Evolutionary conservation across 2,329 filamentous ascomycete species (phyloP), one percentile per base, ranked within the genome.

Genomic region (Hymenoscyphus occultus): DNA sequence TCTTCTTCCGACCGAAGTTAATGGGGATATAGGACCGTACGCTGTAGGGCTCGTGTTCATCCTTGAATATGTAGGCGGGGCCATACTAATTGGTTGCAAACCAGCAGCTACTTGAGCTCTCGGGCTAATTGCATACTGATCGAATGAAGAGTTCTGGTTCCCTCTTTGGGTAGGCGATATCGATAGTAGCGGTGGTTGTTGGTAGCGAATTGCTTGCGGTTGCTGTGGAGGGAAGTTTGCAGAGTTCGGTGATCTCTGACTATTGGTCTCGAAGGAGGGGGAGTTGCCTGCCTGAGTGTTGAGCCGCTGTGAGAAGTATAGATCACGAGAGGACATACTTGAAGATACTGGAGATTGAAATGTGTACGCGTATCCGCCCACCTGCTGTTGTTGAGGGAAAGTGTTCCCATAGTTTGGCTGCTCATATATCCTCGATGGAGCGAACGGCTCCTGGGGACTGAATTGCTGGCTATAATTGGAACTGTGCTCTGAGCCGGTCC

Each of bases 401-500:
- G 65, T 32, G 57, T 65, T 61, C 40, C 51, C 62, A 16, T 40
- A 59, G 35, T 16, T 60, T 22, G 61, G 40, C 51, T 60, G 65
- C 31, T 71, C 68, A 32, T 59, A 22, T 57, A 70, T 70, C 39
- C 62, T 48, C 54, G 68, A 60, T 12, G 59, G 22, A 32, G 60
- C 59, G 31, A 56, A 62, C 54, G 16, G 42, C 16, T 67, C 69
- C 31, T 62, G 61, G 9, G 67, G 64, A 57, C 62, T 70, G 10
- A 66, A 67, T 58, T 68, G 66, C 22, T 67, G 65, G 40, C 61
- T 54, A 16, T 68, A 71, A 13, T 66, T 63, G 40, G 67, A 69
- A 28, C 63, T 61, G 42, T 69, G 63, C 45, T 68, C 69, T 19
- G 68, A 71, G 35, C 66, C 65, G 16, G 69, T 71, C 39, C 70